These are phyloP conservation scores for Penicillium sp. DNA, from an alignment of 2,329 filamentous ascomycete species.

Conservation along the genomic window DNA sequence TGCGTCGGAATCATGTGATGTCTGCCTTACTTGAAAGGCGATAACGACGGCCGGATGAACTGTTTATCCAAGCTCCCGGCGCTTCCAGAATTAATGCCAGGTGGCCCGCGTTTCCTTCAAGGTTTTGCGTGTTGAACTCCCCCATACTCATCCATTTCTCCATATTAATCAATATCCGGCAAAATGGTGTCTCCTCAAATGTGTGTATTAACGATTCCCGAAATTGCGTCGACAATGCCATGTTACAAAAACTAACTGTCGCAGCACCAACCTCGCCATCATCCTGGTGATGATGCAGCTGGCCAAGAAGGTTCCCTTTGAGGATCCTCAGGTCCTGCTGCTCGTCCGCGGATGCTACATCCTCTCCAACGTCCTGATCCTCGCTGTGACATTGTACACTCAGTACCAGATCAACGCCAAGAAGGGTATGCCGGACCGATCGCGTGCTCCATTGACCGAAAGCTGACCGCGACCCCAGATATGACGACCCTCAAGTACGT, in stretches of 20 bases:
- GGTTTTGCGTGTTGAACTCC: slow-evolving; percentile 11
- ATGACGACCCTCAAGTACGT: slow-evolving; percentile 98
- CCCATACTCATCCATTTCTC: slow-evolving; percentile 13
- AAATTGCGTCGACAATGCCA: background rate
- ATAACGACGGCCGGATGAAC: background rate
- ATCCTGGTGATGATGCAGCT: slow-evolving; percentile 98
- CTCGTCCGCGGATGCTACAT: slow-evolving; percentile 66
- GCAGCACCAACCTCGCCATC: slow-evolving; percentile 87
- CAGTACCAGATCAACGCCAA: slow-evolving; percentile 88
- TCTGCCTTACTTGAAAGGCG: too few species aligned
- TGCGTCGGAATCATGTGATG: too few species aligned
- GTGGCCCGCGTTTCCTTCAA: slow-evolving; percentile 17
- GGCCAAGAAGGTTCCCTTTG: slow-evolving; percentile 92
- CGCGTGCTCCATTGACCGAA: background rate
- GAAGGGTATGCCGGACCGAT: slow-evolving; percentile 70
- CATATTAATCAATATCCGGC: slow-evolving; percentile 26
- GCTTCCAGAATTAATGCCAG: slow-evolving; percentile 20
- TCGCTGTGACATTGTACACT: slow-evolving; percentile 80
- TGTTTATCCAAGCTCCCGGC: slow-evolving; percentile 15
- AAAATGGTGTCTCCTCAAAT: slow-evolving; percentile 70
- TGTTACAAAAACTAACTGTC: slow-evolving; percentile 11
- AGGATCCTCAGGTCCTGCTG: slow-evolving; percentile 74
- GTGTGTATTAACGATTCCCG: slow-evolving; percentile 47
- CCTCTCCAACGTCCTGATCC: slow-evolving; percentile 79
- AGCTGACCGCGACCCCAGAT: slow-evolving; percentile 57